Evolutionary conservation across 1,284 basidiomycete species (phyloP).

Genomic region (Malassezia furfur): DNA sequence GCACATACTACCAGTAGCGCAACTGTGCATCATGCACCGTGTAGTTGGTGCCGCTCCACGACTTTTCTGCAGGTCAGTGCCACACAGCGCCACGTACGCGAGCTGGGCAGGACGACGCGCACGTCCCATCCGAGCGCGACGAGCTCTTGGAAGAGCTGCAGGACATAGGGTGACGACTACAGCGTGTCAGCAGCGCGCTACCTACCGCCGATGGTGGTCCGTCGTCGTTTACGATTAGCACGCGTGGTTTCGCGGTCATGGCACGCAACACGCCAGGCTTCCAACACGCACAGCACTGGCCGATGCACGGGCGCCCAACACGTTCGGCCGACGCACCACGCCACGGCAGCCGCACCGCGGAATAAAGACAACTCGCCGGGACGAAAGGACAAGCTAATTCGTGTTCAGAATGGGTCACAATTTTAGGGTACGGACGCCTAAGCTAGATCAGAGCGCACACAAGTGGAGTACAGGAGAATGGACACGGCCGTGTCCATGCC

Average conservation of each 20-base stretch:
- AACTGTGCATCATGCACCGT: constrained; percentile 26
- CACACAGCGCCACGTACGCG: constrained; percentile 16
- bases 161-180: constrained; percentile 35
- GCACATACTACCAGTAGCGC: constrained; percentile 38
- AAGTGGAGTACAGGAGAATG: constrained; percentile 8
- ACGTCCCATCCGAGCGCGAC: constrained; percentile 35
- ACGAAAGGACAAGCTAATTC: too few species aligned
- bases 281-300: too few species aligned
- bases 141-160: constrained; percentile 34
- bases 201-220: constrained; percentile 32
- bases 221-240: constrained; percentile 45
- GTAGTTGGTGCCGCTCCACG: constrained; percentile 40
- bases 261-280: neutral
- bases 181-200: neutral
- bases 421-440: constrained; percentile 13
- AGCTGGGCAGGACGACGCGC: constrained; percentile 40
- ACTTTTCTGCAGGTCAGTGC: constrained; percentile 12
- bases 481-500: neutral
- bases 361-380: too few species aligned
- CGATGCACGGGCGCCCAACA: too few species aligned
- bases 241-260: constrained; percentile 5
- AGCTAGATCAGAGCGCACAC: constrained; percentile 10
- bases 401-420: constrained; percentile 7
- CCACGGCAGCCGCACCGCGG: too few species aligned
- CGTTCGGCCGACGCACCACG: too few species aligned